Evolutionary conservation across 2,329 filamentous ascomycete species (phyloP).

Genomic region (Blastomyces silverae): DNA sequence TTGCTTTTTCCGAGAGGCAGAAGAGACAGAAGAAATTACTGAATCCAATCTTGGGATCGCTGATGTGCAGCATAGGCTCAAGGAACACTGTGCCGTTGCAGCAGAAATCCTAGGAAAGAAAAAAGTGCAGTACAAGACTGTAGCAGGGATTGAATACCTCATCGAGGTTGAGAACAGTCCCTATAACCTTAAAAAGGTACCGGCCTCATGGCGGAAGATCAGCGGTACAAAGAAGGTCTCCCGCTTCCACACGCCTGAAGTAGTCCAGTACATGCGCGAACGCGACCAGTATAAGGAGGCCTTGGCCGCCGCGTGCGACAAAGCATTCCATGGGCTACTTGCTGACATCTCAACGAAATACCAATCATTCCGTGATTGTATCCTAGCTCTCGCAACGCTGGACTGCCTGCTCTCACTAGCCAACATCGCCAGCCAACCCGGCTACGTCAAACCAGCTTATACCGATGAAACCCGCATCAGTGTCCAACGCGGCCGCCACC

Average conservation of each 20-base stretch:
- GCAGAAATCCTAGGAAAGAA: conserved; percentile 66
- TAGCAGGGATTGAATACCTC: conserved; percentile 86
- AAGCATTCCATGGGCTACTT: conserved; percentile 68
- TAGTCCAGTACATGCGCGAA: conserved; percentile 73
- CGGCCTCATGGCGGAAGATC: conserved; percentile 91
- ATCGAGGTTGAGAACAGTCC: conserved; percentile 77
- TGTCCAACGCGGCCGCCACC: conserved; percentile 72
- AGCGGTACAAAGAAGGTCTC: conserved; percentile 88
- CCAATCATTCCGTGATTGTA: conserved; percentile 78
- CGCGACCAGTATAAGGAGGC: conserved; percentile 93
- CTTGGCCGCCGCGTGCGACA: conserved; percentile 82
- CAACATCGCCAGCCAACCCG: conserved; percentile 73
- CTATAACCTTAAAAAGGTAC: conserved; percentile 71
- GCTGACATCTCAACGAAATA: conserved; percentile 73
- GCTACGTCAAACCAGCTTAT: conserved; percentile 73
- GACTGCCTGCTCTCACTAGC: conserved; percentile 87
- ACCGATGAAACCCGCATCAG: conserved; percentile 60
- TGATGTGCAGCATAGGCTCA: conserved; percentile 82
- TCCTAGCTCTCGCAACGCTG: conserved; percentile 75
- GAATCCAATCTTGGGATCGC: conserved; percentile 86
- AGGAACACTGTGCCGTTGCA: conserved; percentile 65
- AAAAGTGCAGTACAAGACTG: conserved; percentile 70
- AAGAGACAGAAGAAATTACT: conserved; percentile 82
- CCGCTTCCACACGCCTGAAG: conserved; percentile 89
- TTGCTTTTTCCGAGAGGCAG: conserved; percentile 77